A percentile compares a stretch with the other conserved stretches of the same genome.
These are phyloP conservation scores for Periconia sp. DNA, from an alignment of 2,329 filamentous ascomycete species.

Conservation along the genomic window DNA sequence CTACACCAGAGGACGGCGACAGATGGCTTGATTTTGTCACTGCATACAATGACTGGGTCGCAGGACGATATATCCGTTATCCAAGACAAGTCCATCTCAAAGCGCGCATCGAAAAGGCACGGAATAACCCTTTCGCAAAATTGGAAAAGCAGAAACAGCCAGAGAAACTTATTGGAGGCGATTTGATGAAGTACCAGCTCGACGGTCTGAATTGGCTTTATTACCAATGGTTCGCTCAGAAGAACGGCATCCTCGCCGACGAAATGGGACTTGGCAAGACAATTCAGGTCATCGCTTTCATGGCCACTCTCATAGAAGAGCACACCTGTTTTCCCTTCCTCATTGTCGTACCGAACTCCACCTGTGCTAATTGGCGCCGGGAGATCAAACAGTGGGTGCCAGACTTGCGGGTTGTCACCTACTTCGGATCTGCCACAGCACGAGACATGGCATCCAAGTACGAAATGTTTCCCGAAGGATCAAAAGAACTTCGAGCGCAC, in stretches of 20 bases:
- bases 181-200: constrained; percentile 91
- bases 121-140: constrained; percentile 68
- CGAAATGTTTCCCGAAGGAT: constrained; percentile 77
- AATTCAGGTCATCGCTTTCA: constrained; percentile 85
- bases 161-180: constrained; percentile 72
- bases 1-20: constrained; percentile 66
- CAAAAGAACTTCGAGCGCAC: constrained; percentile 78
- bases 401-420: constrained; percentile 84
- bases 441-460: constrained; percentile 79
- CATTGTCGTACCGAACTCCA: constrained; percentile 91
- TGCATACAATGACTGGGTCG: constrained; percentile 86
- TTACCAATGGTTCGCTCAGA: constrained; percentile 81
- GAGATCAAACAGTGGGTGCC: constrained; percentile 96
- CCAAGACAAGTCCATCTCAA: constrained; percentile 63
- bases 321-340: constrained; percentile 88
- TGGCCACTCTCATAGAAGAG: constrained; percentile 69
- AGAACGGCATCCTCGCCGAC: constrained; percentile 91
- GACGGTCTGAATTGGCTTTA: constrained; percentile 96
- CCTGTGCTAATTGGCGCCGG: constrained; percentile 95
- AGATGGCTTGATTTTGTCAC: constrained; percentile 80
- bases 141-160: constrained; percentile 77
- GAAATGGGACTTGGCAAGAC: constrained; percentile 99
- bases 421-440: constrained; percentile 78
- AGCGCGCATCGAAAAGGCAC: constrained; percentile 71
- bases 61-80: constrained; percentile 74